A percentile compares a stretch with the other conserved stretches of the same genome.
Conservation (phyloP, 306 rosid species). For the Gillenia trifoliata region DNA sequence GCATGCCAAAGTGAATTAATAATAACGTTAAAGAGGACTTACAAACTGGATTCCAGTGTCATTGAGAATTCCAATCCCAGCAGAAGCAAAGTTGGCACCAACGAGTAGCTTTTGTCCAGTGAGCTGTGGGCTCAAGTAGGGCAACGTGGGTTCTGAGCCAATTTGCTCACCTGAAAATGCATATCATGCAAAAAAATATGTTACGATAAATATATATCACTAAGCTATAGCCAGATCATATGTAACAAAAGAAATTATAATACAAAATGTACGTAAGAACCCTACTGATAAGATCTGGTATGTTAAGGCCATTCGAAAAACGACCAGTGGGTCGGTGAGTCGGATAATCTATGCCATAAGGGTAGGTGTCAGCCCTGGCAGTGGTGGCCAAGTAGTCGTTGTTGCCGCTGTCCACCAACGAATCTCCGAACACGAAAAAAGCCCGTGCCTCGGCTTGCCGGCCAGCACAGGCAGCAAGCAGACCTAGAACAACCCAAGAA, state of each 20-base stretch:
- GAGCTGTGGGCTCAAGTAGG: conserved; percentile 70
- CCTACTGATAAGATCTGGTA: conserved; percentile 73
- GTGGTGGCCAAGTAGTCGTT: conserved; percentile 66
- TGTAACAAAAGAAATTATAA: background rate
- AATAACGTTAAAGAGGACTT: conserved; percentile 6
- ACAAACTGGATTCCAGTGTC: conserved; percentile 91
- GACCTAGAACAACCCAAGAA: conserved; percentile 18
- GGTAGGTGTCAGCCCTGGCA: conserved; percentile 63
- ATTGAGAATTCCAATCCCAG: conserved; percentile 88
- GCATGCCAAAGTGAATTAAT: background rate
- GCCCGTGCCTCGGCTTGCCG: conserved; percentile 53
- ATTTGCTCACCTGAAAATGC: conserved; percentile 53
- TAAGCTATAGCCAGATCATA: background rate
- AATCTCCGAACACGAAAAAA: conserved; percentile 80
- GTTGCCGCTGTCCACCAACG: conserved; percentile 76
- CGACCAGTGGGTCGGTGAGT: conserved; percentile 68
- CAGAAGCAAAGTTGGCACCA: conserved; percentile 93
- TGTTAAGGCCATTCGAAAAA: conserved; percentile 76
- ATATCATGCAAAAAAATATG: background rate
- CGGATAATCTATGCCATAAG: conserved; percentile 80
- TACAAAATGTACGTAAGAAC: background rate
- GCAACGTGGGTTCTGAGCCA: conserved; percentile 69
- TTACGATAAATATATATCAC: background rate
- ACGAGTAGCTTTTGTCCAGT: conserved; percentile 49
- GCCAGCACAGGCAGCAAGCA: conserved; percentile 14